Evolutionary conservation across 805 yeast genomes (phyloP), one percentile per base, ranked within the genome.

Genomic region (Starmerella sirachaensis): DNA sequence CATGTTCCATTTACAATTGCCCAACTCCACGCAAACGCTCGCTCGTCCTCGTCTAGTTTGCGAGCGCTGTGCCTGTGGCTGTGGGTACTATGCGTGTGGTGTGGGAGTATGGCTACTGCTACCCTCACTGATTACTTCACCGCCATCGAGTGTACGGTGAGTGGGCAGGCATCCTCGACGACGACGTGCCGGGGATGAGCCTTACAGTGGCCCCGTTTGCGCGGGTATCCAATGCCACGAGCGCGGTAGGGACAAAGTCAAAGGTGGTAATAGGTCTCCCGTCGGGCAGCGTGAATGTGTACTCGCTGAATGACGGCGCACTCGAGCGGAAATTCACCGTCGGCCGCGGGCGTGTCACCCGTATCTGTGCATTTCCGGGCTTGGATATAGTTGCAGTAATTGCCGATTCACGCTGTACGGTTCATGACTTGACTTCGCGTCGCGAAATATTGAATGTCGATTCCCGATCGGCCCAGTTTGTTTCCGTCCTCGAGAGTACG

Each of bases 371-470:
- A n/a, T 9, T 44, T 9, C 46, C 43, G 11, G 26, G 22, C 13
- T 32, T 46, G 11, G 37, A 42, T 8, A 35, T 36, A 14, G 35
- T 47, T 5, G 46, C 49, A 14, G 40, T 29, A 7, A 24, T 43
- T 11, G 22, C 36, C 11, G 31, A 42, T n/a, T 28, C 26, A 11
- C 22, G 29, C 6, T 48, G 50, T 21, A 10, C 34, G 5, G 37
- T 47, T 12, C 43, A 43, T 36, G 24, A 47, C 21, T 31, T 45
- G 2, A 33, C n/a, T n/a, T 32, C 49, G 29, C 43, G 50, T 23
- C 25, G 31, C 17, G 11, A 18, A 6, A 28, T 25, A 7, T 9
- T 14, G 13, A 17, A 33, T 3, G 36, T 44, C 19, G 39, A 29
- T 23, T 19, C 43, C 11, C 29, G 29, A 12, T 38, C 43, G 13